These are phyloP conservation scores for Parietaria judaica DNA, from an alignment of 306 rosid species.

Conservation along the genomic window DNA sequence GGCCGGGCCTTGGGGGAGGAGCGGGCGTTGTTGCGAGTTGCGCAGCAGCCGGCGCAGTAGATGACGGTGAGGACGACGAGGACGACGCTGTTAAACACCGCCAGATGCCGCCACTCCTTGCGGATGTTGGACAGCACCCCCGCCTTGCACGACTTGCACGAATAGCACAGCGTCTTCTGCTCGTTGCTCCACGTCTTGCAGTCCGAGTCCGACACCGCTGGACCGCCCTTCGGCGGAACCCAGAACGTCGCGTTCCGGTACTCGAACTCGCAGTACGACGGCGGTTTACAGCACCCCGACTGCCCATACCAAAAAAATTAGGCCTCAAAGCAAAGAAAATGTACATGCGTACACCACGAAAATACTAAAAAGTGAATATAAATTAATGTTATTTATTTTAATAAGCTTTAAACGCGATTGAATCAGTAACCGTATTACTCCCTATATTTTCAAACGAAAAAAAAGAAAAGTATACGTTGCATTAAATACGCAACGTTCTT, in stretches of 20 bases:
- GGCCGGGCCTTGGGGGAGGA: slow-evolving; percentile 16
- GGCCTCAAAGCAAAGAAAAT: no score
- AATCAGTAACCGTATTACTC: no score
- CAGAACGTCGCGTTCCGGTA: slow-evolving; percentile 65
- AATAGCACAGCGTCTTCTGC: slow-evolving; percentile 43
- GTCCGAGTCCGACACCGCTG: slow-evolving; percentile 32
- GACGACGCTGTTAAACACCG: slow-evolving; percentile 35
- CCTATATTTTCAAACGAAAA: no score
- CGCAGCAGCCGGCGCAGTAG: slow-evolving; percentile 75
- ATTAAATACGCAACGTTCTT: no score
- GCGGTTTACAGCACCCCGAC: slow-evolving; percentile 94
- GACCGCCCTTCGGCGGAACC: slow-evolving; percentile 47
- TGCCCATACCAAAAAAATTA: background rate
- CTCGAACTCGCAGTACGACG: slow-evolving; percentile 49
- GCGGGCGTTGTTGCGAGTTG: slow-evolving; percentile 37
- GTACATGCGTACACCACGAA: no score
- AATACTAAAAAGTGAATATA: no score
- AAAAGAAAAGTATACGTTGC: no score
- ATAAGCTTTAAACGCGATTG: no score
- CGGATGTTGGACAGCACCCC: slow-evolving; percentile 65
- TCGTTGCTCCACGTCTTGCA: slow-evolving; percentile 61
- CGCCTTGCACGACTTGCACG: slow-evolving; percentile 81
- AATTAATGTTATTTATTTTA: no score
- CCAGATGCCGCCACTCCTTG: slow-evolving; percentile 51
- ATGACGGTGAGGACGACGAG: slow-evolving; percentile 30